Conservation (phyloP, 2,329 filamentous ascomycete genomes). For the Alternaria incomplexa region DNA sequence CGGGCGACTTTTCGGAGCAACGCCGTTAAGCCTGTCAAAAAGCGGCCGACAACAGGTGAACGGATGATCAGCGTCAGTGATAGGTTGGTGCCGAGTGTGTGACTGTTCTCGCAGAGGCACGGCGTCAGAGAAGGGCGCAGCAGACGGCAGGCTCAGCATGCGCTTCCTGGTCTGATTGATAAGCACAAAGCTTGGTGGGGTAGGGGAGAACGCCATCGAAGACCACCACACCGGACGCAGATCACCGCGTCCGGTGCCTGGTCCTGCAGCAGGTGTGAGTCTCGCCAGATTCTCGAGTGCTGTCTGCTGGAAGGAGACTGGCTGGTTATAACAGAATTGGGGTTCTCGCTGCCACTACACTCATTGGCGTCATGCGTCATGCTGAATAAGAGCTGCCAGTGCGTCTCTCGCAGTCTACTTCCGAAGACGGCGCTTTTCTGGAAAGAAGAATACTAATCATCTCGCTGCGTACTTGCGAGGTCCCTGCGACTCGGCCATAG, state of each 20-base stretch:
- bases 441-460: not conserved
- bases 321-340: not conserved
- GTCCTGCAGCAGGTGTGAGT: slow-evolving; percentile 5
- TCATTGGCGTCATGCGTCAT: not conserved
- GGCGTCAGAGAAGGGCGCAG: slow-evolving; percentile 25
- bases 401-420: not conserved
- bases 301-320: not conserved
- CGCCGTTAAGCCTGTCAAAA: slow-evolving; percentile 18
- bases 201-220: slow-evolving; percentile 29
- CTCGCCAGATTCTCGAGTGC: not conserved
- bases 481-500: not conserved
- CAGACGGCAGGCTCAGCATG: not conserved
- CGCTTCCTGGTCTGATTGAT: slow-evolving; percentile 25
- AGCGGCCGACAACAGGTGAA: slow-evolving; percentile 19
- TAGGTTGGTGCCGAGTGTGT: slow-evolving; percentile 14
- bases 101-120: slow-evolving; percentile 8
- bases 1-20: slow-evolving; percentile 22
- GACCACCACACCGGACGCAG: slow-evolving; percentile 1
- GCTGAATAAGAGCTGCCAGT: not conserved
- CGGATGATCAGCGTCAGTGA: slow-evolving; percentile 12
- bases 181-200: slow-evolving; percentile 27
- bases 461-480: not conserved
- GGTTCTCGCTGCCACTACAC: not conserved
- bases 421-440: not conserved
- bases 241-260: slow-evolving; percentile 25